Conservation (phyloP, 768 basidiomycete species). For the Mycena rebaudengoi region DNA sequence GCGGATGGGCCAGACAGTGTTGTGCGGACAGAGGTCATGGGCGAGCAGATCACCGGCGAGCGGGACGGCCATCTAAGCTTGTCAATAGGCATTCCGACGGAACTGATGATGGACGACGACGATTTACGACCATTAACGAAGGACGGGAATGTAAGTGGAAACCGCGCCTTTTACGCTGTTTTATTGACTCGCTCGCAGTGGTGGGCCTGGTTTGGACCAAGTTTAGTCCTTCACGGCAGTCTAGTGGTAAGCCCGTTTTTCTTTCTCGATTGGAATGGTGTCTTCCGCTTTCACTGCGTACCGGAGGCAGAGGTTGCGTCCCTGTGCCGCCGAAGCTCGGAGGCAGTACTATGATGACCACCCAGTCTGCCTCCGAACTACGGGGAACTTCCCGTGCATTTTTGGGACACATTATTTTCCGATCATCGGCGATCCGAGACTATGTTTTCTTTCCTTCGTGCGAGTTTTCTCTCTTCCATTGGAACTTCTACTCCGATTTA, state of each 20-base stretch:
- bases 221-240: constrained; percentile 37
- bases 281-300: too few relatives aligned
- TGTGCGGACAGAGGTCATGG: constrained; percentile 43
- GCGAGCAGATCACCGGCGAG: constrained; percentile 32
- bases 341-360: too few relatives aligned
- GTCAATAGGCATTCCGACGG: constrained; percentile 42
- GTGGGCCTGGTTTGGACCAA: constrained; percentile 43
- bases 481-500: too few relatives aligned
- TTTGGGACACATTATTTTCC: too few relatives aligned
- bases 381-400: too few relatives aligned
- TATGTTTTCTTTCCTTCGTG: too few relatives aligned
- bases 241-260: constrained; percentile 31
- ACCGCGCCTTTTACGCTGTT: neutral
- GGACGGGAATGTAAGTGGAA: constrained; percentile 38
- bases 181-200: constrained; percentile 34
- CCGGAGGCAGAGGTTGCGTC: too few relatives aligned
- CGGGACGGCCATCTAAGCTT: constrained; percentile 38
- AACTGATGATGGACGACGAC: constrained; percentile 40
- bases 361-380: too few relatives aligned
- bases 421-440: too few relatives aligned
- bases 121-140: constrained; percentile 39
- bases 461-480: too few relatives aligned
- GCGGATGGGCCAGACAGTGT: constrained; percentile 64
- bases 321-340: too few relatives aligned
- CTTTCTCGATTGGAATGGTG: too few relatives aligned